Percentiles rank a stretch among this genome's conserved stretches.
phyloP scores from a whole-genome alignment of 1,139 yeast species.

The Hemisphaericaspora xylofermentans region DNA sequence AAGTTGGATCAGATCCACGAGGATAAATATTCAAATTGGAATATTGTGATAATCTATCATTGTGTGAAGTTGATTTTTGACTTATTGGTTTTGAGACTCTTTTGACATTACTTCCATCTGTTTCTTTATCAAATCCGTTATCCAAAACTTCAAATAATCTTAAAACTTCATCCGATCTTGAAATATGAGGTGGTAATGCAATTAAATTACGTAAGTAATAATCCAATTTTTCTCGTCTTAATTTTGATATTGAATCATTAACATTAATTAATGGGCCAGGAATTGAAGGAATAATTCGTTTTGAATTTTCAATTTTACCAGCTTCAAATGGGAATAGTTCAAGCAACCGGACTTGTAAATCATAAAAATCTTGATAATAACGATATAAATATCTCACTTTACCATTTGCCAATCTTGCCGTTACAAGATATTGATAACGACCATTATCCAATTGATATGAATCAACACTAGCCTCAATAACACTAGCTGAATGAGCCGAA shows the following conservation, averaged over 20 bases:
- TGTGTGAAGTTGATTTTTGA: slow-evolving; percentile 44
- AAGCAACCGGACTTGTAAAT: slow-evolving; percentile 80
- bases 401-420: slow-evolving; percentile 70
- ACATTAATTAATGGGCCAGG: slow-evolving; percentile 96
- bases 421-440: slow-evolving; percentile 83
- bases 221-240: slow-evolving; percentile 82
- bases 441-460: slow-evolving; percentile 82
- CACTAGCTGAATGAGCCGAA: slow-evolving; percentile 33
- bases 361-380: slow-evolving; percentile 94
- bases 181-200: slow-evolving; percentile 73
- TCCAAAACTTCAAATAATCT: slow-evolving; percentile 67
- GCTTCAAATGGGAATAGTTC: slow-evolving; percentile 92
- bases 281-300: slow-evolving; percentile 84
- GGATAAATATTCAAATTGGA: slow-evolving; percentile 19
- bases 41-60: slow-evolving; percentile 45
- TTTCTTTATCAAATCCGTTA: slow-evolving; percentile 52
- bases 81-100: slow-evolving; percentile 40
- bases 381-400: slow-evolving; percentile 72
- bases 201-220: slow-evolving; percentile 76
- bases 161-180: slow-evolving; percentile 67
- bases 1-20: slow-evolving; percentile 15
- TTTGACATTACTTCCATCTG: slow-evolving; percentile 13
- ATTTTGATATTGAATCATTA: slow-evolving; percentile 82
- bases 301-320: slow-evolving; percentile 73
- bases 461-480: slow-evolving; percentile 72